Conservation (phyloP, 1,139 yeast genomes). For the Kodamaea derodonti region DNA sequence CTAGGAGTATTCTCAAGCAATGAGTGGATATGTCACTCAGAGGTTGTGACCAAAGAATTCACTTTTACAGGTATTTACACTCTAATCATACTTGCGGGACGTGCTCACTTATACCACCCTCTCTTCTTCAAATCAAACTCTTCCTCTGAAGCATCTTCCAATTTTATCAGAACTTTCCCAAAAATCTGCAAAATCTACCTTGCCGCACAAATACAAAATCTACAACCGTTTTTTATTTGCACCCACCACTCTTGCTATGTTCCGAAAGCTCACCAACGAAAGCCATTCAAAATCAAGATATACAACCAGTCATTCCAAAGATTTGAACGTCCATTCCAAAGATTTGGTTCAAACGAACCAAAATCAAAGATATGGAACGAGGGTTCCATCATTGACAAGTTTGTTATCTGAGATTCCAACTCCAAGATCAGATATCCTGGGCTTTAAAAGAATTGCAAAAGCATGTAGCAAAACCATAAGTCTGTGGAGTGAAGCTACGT, state of each 20-base stretch:
- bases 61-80: too few species aligned
- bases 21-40: too few species aligned
- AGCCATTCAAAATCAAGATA: background rate
- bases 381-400: slow-evolving; percentile 4
- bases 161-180: too few species aligned
- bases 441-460: slow-evolving; percentile 7
- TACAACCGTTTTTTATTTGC: too few species aligned
- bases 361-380: background rate
- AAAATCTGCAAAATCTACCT: too few species aligned
- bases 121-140: too few species aligned
- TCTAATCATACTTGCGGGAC: too few species aligned
- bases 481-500: slow-evolving; percentile 1
- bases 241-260: slow-evolving; percentile 4
- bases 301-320: background rate
- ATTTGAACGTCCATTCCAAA: background rate
- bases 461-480: slow-evolving; percentile 2
- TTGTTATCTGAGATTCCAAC: slow-evolving; percentile 3
- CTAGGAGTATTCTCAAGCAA: too few species aligned
- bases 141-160: too few species aligned
- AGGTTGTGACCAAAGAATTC: too few species aligned
- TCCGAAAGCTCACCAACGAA: slow-evolving; percentile 1
- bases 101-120: too few species aligned
- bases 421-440: slow-evolving; percentile 3
- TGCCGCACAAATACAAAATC: too few species aligned
- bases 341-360: background rate